Percentiles rank a stretch among this genome's conserved stretches.
Evolutionary conservation across 805 yeast genomes (phyloP).

Genomic region (Kuraishia piskuri): DNA sequence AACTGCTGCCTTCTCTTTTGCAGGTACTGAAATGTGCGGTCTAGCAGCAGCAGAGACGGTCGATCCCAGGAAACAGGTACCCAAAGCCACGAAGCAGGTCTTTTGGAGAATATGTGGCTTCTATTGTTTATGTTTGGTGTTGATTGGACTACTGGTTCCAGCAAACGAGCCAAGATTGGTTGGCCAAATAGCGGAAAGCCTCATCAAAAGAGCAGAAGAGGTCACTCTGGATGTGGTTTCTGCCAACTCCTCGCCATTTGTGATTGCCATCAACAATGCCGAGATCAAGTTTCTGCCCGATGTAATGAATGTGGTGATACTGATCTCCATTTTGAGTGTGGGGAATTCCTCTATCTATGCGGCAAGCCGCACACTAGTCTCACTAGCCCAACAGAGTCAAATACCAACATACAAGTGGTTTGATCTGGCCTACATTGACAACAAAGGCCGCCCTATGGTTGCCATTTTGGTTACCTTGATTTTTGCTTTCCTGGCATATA

Average conservation of each 20-base stretch:
- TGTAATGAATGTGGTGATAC: conserved; percentile 31
- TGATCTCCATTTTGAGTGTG: conserved; percentile 31
- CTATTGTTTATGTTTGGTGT: conserved; percentile 33
- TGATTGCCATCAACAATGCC: conserved; percentile 32
- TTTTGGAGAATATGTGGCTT: conserved; percentile 46
- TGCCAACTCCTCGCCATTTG: conserved; percentile 37
- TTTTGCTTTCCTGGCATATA: conserved; percentile 34
- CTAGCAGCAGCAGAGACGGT: conserved; percentile 41
- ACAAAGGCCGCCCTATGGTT: conserved; percentile 39
- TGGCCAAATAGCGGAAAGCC: conserved; percentile 4
- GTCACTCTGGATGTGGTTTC: conserved; percentile 12
- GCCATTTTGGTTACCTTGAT: conserved; percentile 31
- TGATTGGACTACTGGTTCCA: conserved; percentile 41
- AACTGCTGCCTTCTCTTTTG: conserved; percentile 46
- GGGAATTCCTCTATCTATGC: conserved; percentile 54
- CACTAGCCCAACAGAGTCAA: conserved; percentile 34
- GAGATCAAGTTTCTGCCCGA: conserved; percentile 28
- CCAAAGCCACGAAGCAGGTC: conserved; percentile 46
- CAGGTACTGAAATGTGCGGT: conserved; percentile 46
- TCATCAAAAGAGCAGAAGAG: conserved; percentile 13
- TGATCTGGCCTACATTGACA: conserved; percentile 35
- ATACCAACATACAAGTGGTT: conserved; percentile 28
- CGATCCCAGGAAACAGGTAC: conserved; percentile 38
- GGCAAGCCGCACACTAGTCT: conserved; percentile 42
- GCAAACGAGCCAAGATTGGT: conserved; percentile 27